phyloP scores from a whole-genome alignment of 2,329 filamentous ascomycete species.

The Beauveria bassiana region DNA sequence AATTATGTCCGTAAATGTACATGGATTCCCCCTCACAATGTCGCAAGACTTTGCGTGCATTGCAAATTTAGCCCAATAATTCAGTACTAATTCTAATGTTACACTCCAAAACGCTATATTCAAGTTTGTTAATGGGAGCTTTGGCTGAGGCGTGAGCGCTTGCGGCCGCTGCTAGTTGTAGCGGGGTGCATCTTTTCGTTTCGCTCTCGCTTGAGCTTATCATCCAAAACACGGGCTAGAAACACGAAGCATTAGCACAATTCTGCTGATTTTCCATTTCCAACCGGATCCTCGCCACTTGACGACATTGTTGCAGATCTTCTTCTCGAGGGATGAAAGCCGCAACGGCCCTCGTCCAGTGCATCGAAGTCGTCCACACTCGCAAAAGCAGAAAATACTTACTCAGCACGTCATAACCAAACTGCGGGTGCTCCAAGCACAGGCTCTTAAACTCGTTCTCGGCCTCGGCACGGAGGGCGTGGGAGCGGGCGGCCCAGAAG shows the following conservation, averaged over 20 bases:
- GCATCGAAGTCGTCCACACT: not conserved
- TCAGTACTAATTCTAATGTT: not conserved
- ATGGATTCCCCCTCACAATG: not conserved
- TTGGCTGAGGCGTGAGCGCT: slow-evolving; percentile 48
- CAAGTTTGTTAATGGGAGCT: slow-evolving; percentile 14
- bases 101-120: not conserved
- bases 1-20: not conserved
- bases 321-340: no score
- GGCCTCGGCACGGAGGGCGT: slow-evolving; percentile 76
- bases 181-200: slow-evolving; percentile 51
- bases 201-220: slow-evolving; percentile 57
- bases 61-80: not conserved
- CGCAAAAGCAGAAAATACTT: slow-evolving; percentile 23
- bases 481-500: slow-evolving; percentile 78
- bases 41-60: not conserved
- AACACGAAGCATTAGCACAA: slow-evolving; percentile 15
- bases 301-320: no score
- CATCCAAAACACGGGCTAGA: slow-evolving; percentile 54
- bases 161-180: slow-evolving; percentile 40
- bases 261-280: slow-evolving; percentile 10
- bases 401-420: slow-evolving; percentile 88
- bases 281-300: no score
- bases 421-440: slow-evolving; percentile 84
- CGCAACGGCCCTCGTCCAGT: not conserved
- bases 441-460: slow-evolving; percentile 77